Conservation (phyloP, 2,329 filamentous ascomycete genomes). For the Aureobasidium musti region DNA sequence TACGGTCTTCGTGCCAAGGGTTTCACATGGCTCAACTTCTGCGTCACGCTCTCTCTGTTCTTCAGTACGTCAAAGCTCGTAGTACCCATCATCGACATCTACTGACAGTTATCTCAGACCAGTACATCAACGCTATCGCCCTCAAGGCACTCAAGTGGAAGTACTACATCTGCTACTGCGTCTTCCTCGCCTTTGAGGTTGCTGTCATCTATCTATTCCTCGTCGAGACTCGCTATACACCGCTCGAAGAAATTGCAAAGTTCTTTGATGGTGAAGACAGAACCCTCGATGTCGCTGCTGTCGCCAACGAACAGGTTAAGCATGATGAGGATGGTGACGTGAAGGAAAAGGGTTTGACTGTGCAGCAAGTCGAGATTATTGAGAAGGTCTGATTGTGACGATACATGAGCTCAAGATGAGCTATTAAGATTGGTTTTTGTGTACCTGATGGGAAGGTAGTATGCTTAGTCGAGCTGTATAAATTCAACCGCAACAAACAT, state of each 20-base stretch:
- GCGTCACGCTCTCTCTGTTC: constrained; percentile 30
- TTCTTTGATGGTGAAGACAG: constrained; percentile 44
- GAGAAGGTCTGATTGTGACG: neutral
- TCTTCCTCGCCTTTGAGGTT: constrained; percentile 41
- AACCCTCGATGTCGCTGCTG: constrained; percentile 16
- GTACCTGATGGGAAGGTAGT: too few relatives aligned
- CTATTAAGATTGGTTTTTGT: too few relatives aligned
- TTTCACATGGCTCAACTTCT: constrained; percentile 20
- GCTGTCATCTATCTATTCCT: constrained; percentile 42
- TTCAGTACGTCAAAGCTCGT: constrained; percentile 32
- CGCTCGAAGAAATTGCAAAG: constrained; percentile 50
- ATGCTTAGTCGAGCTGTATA: too few relatives aligned
- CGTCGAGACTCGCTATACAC: constrained; percentile 48
- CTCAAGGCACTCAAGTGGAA: constrained; percentile 37
- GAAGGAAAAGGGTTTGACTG: neutral
- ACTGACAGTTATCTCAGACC: neutral
- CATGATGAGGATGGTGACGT: neutral
- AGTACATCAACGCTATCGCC: constrained; percentile 44
- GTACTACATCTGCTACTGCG: constrained; percentile 37
- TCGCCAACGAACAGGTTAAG: constrained; percentile 13
- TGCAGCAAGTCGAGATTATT: neutral
- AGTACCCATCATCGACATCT: too few relatives aligned
- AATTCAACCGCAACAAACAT: too few relatives aligned
- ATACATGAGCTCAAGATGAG: neutral
- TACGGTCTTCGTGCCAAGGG: constrained; percentile 13